Base-by-base conservation (phyloP, 768 basidiomycete genomes). In the Paxillus involutus region DNA sequence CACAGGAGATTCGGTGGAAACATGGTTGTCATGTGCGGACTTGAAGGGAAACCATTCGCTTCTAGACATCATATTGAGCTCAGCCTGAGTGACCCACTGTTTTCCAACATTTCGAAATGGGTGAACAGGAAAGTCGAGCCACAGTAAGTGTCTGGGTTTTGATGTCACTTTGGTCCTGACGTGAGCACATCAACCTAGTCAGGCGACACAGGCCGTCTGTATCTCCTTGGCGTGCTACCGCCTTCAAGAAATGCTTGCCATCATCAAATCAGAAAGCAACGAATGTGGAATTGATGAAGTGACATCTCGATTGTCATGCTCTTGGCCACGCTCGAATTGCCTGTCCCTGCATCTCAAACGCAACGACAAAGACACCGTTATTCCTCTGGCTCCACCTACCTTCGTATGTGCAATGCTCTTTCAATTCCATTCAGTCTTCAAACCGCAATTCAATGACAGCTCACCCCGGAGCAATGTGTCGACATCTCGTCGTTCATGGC, bases 401-500 rank as follows among this genome's bases (percentile, higher is more conserved):
- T 46, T 64, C 73, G 59, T 65, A 56, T 14, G 74, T 82, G 59
- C 75, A 58, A 49, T 17, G 8, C 11, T 32, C 44, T 16, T 17
- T 47, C 55, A 37, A 16, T 30, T 44, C 16, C 26, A 44, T 49
- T 19, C 12, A 35, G 21, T 44, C 26, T 9, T 17, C 43, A 24
- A 12, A 37, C 13, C 6, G 6, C 4, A 24, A 26, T 30, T 42
- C 42, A 47, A 30, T 19, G 7, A 26, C 30, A 83, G 82, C 55
- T 77, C 24, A 79, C 76, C 7, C 70, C 77, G 1, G 75, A 84
- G 43, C 74, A 71, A 54, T 67, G 79, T 16, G 73, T 85, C 19
- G 84, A 86, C 56, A 44, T 86, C 11, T 81, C 81, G 2, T 70
- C 71, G 16, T 75, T 79, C 49, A 55, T 81, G 21, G 60, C 54